Conservation (phyloP, 257 asterid genomes). For the Mentha longifolia region DNA sequence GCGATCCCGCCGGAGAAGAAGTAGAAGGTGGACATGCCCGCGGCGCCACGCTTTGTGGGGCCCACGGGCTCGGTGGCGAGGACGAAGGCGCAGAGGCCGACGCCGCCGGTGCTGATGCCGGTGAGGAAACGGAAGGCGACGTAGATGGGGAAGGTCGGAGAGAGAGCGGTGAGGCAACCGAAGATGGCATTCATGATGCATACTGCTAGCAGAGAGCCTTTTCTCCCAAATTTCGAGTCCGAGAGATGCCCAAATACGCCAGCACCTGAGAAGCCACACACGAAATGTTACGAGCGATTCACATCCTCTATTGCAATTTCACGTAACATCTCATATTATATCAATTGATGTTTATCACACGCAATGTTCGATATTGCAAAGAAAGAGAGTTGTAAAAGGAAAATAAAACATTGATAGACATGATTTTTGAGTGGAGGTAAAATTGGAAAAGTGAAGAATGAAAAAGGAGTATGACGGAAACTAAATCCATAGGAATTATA, state of each 20-base stretch:
- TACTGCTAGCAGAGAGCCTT: slow-evolving; percentile 71
- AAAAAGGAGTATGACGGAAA: too few species aligned
- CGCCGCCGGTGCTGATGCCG: slow-evolving; percentile 92
- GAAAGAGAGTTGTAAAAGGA: too few species aligned
- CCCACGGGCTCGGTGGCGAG: slow-evolving; percentile 91
- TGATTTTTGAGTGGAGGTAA: too few species aligned
- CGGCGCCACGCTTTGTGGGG: slow-evolving; percentile 69
- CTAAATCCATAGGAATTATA: too few species aligned
- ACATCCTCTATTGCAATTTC: too few species aligned
- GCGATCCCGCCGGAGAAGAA: slow-evolving; percentile 88
- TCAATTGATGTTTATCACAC: too few species aligned
- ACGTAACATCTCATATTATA: too few species aligned
- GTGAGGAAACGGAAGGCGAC: slow-evolving; percentile 68
- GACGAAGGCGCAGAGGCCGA: slow-evolving; percentile 87
- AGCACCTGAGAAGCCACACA: slow-evolving; percentile 58
- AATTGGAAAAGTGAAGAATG: too few species aligned
- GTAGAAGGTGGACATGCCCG: slow-evolving; percentile 93
- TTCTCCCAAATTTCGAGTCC: slow-evolving; percentile 77
- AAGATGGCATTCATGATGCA: slow-evolving; percentile 73
- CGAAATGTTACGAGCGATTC: background rate
- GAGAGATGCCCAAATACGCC: slow-evolving; percentile 94
- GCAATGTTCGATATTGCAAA: too few species aligned
- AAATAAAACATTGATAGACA: too few species aligned
- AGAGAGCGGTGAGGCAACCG: slow-evolving; percentile 72
- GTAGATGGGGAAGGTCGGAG: slow-evolving; percentile 65